Evolutionary conservation across 2,329 filamentous ascomycete genomes (phyloP).

Genomic region (Pseudopyricularia cyperi): DNA sequence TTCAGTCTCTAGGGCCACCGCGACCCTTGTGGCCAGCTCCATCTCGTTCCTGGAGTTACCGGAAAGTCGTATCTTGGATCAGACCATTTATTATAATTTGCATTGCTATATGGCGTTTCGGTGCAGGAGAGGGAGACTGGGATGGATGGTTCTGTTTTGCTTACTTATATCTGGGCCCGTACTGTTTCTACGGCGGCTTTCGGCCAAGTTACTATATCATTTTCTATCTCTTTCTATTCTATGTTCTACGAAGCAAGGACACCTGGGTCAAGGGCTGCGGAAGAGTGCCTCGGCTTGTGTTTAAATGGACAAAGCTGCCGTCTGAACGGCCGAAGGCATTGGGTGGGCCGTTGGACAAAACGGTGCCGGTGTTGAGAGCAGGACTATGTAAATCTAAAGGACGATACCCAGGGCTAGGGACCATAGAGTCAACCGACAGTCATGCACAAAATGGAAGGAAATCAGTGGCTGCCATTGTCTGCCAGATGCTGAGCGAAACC

Average conservation of each 20-base stretch:
- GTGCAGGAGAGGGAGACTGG: background rate
- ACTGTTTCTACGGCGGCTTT: background rate
- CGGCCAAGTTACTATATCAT: background rate
- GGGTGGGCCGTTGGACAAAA: background rate
- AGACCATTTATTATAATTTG: background rate
- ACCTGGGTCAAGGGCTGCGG: background rate
- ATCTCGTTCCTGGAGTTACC: background rate
- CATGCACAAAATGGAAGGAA: background rate
- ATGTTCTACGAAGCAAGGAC: background rate
- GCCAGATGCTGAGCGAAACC: background rate
- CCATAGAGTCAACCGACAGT: background rate
- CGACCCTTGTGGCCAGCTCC: background rate
- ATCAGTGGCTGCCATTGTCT: background rate
- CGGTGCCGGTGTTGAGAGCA: background rate
- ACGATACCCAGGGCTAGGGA: background rate
- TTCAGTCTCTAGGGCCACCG: background rate
- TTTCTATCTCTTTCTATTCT: background rate
- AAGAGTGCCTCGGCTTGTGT: background rate
- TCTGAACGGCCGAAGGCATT: background rate
- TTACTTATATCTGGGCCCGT: background rate
- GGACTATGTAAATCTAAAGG: background rate
- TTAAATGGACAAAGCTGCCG: background rate
- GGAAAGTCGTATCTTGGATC: background rate
- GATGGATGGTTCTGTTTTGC: background rate
- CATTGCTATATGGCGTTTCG: constrained; percentile 1